A percentile compares a stretch with the other conserved stretches of the same genome.
These are phyloP conservation scores for Datura wrightii DNA, from an alignment of 257 asterid species.

Conservation along the genomic window DNA sequence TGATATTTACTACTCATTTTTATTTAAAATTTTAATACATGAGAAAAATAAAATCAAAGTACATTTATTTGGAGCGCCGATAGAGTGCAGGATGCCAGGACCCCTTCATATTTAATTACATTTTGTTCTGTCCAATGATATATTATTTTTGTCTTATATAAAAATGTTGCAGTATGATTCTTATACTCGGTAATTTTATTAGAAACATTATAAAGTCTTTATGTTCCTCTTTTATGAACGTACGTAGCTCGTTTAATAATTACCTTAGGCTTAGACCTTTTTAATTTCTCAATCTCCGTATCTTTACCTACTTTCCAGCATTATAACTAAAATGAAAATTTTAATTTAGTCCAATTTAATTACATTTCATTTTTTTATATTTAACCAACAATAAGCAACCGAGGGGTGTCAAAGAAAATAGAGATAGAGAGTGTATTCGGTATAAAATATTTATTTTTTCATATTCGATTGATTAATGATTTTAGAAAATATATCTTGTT, in stretches of 20 bases:
- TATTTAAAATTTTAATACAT: background rate
- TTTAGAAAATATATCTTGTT: too few species aligned
- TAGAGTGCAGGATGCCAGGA: background rate
- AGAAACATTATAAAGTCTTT: background rate
- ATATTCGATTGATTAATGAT: too few species aligned
- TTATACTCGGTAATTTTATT: background rate
- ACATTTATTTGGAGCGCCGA: background rate
- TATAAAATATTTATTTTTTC: too few species aligned
- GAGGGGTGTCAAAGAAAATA: too few species aligned
- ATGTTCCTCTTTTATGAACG: background rate
- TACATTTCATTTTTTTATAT: too few species aligned
- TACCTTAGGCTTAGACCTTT: too few species aligned
- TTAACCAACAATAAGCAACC: too few species aligned
- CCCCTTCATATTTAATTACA: background rate
- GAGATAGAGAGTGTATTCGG: too few species aligned
- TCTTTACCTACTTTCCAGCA: too few species aligned
- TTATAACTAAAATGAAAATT: too few species aligned
- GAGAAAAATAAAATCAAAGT: background rate
- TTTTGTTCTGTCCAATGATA: background rate
- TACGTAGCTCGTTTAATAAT: background rate
- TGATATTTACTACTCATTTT: background rate
- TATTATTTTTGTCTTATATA: background rate
- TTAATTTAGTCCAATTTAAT: too few species aligned
- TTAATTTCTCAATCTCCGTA: too few species aligned
- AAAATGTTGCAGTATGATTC: background rate